phyloP scores from a whole-genome alignment of 352 stramenopile genomes.

The Achlya hypogyna region DNA sequence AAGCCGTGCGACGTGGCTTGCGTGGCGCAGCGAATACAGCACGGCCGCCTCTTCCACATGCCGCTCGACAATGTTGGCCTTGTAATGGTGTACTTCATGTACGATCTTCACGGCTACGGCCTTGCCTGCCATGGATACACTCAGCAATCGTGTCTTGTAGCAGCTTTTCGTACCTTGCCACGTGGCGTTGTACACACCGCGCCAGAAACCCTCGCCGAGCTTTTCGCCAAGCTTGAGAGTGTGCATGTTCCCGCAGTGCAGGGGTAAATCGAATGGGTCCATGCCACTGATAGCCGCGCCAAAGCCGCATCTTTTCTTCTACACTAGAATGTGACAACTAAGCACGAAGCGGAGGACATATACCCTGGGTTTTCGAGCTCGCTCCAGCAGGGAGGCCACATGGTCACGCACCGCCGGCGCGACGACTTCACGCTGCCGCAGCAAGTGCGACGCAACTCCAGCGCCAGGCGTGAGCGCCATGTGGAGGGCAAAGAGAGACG shows the following conservation, averaged over 20 bases:
- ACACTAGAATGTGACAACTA: background rate
- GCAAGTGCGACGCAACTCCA: background rate
- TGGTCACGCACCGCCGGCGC: no score
- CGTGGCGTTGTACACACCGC: conserved; percentile 52
- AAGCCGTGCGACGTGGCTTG: conserved; percentile 58
- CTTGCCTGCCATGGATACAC: conserved; percentile 26
- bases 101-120: conserved; percentile 61
- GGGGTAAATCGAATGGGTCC: conserved; percentile 43
- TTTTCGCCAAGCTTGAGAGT: conserved; percentile 40
- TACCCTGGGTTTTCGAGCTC: no score
- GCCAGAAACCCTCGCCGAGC: conserved; percentile 60
- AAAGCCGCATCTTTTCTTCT: conserved; percentile 58
- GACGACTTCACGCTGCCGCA: no score
- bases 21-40: conserved; percentile 59
- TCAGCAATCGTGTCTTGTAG: background rate
- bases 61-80: conserved; percentile 53
- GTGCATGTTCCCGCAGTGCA: conserved; percentile 62
- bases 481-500: background rate
- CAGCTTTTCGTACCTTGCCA: conserved; percentile 42
- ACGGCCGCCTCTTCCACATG: conserved; percentile 62
- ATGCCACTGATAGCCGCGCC: conserved; percentile 44
- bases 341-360: no score
- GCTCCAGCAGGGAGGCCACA: no score
- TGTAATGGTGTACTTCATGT: conserved; percentile 44
- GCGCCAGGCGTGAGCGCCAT: background rate